These are phyloP conservation scores for Bipolaris cookei DNA, from an alignment of 2,329 filamentous ascomycete genomes.

Conservation along the genomic window DNA sequence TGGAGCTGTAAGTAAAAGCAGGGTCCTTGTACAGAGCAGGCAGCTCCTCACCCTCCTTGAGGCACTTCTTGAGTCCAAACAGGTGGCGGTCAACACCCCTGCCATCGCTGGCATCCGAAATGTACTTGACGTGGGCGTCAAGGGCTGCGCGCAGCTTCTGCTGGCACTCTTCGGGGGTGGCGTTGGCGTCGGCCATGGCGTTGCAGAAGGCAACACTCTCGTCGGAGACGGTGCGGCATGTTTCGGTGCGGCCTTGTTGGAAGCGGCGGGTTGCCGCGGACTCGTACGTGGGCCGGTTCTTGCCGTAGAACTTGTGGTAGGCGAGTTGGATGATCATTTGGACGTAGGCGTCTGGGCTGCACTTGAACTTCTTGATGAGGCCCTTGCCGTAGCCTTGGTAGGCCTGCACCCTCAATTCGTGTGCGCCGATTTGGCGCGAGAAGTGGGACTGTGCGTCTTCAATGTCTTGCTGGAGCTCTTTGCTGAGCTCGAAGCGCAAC, in stretches of 20 bases:
- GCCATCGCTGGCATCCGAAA: constrained; percentile 84
- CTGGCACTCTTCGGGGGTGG: constrained; percentile 69
- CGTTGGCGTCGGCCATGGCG: constrained; percentile 75
- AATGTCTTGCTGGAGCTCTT: constrained; percentile 77
- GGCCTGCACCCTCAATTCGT: constrained; percentile 91
- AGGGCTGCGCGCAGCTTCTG: constrained; percentile 83
- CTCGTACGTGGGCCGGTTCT: constrained; percentile 97
- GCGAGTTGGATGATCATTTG: constrained; percentile 99
- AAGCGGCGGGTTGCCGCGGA: constrained; percentile 93
- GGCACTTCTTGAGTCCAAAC: constrained; percentile 93
- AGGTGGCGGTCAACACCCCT: constrained; percentile 95
- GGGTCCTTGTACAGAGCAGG: constrained; percentile 88
- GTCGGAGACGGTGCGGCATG: constrained; percentile 89
- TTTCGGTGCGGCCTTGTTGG: constrained; percentile 95
- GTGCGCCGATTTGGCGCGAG: constrained; percentile 77
- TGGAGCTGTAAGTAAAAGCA: constrained; percentile 79
- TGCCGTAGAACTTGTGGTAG: constrained; percentile 99
- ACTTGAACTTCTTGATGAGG: constrained; percentile 99
- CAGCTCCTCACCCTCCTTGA: constrained; percentile 79
- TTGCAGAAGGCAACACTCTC: constrained; percentile 90
- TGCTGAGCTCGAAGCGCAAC: constrained; percentile 78
- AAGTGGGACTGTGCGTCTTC: constrained; percentile 81
- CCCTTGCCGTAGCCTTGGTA: constrained; percentile 99
- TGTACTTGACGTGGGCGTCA: constrained; percentile 86
- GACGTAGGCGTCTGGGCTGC: constrained; percentile 94